phyloP scores from a whole-genome alignment of 805 yeast species.

The Candida pini region DNA sequence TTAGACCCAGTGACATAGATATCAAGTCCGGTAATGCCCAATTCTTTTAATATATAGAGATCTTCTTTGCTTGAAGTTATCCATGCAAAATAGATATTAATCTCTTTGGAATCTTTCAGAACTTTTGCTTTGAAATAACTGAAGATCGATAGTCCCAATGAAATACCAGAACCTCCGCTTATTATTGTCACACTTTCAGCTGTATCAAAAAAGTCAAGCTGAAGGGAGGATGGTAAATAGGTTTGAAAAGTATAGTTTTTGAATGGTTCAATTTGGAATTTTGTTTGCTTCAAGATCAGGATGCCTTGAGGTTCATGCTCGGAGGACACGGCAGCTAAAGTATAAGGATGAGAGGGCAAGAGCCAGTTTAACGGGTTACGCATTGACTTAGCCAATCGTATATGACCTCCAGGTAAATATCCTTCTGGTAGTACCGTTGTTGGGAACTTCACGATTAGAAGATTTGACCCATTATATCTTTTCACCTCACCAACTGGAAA shows the following conservation, averaged over 20 bases:
- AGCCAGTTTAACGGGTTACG: slow-evolving; percentile 40
- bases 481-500: slow-evolving; percentile 16
- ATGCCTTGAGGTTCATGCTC: slow-evolving; percentile 31
- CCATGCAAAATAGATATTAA: slow-evolving; percentile 47
- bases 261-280: slow-evolving; percentile 29
- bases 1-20: slow-evolving; percentile 32
- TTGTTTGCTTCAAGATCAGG: slow-evolving; percentile 41
- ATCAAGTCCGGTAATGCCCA: slow-evolving; percentile 31
- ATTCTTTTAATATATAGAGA: slow-evolving; percentile 37
- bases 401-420: slow-evolving; percentile 52
- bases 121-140: slow-evolving; percentile 31
- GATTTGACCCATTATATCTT: slow-evolving; percentile 18
- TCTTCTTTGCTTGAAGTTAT: slow-evolving; percentile 42
- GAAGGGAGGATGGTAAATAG: slow-evolving; percentile 37
- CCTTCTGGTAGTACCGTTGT: slow-evolving; percentile 15
- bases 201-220: slow-evolving; percentile 38
- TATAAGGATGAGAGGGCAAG: slow-evolving; percentile 63
- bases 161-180: slow-evolving; percentile 73
- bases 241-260: slow-evolving; percentile 34
- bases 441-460: slow-evolving; percentile 18
- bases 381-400: slow-evolving; percentile 40
- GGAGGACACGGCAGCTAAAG: slow-evolving; percentile 39
- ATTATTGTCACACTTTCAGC: slow-evolving; percentile 48
- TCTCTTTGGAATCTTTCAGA: slow-evolving; percentile 18
- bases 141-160: slow-evolving; percentile 53